Base-by-base conservation (phyloP, 73 alveolate genomes). In the Paramecium sexaurelia region DNA sequence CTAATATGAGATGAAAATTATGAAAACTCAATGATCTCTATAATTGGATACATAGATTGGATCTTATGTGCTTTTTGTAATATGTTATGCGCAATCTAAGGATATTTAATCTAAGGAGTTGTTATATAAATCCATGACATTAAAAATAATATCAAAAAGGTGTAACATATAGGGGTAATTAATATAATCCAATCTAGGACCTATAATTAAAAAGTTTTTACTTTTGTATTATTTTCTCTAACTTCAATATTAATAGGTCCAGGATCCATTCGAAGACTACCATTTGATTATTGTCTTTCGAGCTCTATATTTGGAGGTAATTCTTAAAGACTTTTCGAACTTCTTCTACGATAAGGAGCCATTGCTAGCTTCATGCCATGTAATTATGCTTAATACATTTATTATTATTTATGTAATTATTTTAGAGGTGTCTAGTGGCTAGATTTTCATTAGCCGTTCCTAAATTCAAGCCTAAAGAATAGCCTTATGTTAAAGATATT, bases 381-480 rank as follows among this genome's bases (percentile, higher is more conserved):
- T 47, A 47, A 47, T 47, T 47, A 47, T 47, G 66, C 66, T 47
- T 47, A 47, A 47, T 47, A 47, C 66, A 61, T 61, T 61, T 11
- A 66, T 66, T 29, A 66, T 66, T 66, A 66, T 29, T 29, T 35
- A 71, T 71, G 86, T 36, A 35, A 35, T 35, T 71, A 71, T 71
- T 71, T 71, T 35, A 71, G 43, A 71, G 86, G 86, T 71, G 86
- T 19, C 43, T 71, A 20, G 43, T 33, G 56, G 55, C 55, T 20
- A 22, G 57, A 29, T 71, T 71, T 71, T 35, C 57, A 36, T 19
- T 32, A 36, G 86, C 86, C 56, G 13, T 71, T 15, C 86, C 86
- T n/a, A 71, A 71, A 71, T 71, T 27, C 33, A 71, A 33, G 26
- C 86, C 55, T 71, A 71, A 35, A 17, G 86, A 71, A 36, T 35